Percentiles rank a stretch among this genome's conserved stretches.
Evolutionary conservation across 73 alveolate species (phyloP).

Genomic region (Paraurostyla sp.): DNA sequence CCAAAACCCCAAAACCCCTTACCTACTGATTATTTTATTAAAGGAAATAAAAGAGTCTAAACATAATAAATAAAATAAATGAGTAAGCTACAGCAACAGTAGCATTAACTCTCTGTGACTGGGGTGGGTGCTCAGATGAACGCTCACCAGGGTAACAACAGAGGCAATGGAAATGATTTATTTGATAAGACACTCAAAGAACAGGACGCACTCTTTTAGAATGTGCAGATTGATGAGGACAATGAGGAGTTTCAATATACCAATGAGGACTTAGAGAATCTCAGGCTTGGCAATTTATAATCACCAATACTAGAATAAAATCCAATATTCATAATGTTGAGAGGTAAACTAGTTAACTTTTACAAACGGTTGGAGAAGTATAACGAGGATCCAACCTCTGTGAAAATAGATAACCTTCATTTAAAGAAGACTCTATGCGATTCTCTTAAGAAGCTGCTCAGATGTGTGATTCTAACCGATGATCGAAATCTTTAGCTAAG

Average conservation of each 20-base stretch:
- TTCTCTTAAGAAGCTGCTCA: constrained; percentile 19
- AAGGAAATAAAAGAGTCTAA: too few relatives aligned
- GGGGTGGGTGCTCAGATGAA: background rate
- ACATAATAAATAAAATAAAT: too few relatives aligned
- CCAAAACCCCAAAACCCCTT: too few relatives aligned
- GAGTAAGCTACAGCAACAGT: too few relatives aligned
- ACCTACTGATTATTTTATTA: too few relatives aligned
- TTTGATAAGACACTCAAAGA: constrained; percentile 22
- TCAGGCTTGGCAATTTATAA: constrained; percentile 12
- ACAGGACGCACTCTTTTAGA: background rate
- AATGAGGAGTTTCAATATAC: background rate
- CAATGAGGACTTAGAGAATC: background rate
- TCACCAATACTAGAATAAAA: constrained; percentile 27
- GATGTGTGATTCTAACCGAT: constrained; percentile 28
- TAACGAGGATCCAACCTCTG: constrained; percentile 16
- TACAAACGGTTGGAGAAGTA: background rate
- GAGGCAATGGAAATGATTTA: background rate
- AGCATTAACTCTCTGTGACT: too few relatives aligned
- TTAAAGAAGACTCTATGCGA: constrained; percentile 33
- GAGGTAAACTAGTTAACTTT: constrained; percentile 45
- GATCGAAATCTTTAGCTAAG: constrained; percentile 3
- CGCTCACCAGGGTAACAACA: background rate
- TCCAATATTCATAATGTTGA: constrained; percentile 19
- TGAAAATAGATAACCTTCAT: constrained; percentile 3
- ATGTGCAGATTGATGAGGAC: constrained; percentile 11